These are phyloP conservation scores for Russula brevipes DNA, from an alignment of 768 basidiomycete genomes.

Conservation along the genomic window DNA sequence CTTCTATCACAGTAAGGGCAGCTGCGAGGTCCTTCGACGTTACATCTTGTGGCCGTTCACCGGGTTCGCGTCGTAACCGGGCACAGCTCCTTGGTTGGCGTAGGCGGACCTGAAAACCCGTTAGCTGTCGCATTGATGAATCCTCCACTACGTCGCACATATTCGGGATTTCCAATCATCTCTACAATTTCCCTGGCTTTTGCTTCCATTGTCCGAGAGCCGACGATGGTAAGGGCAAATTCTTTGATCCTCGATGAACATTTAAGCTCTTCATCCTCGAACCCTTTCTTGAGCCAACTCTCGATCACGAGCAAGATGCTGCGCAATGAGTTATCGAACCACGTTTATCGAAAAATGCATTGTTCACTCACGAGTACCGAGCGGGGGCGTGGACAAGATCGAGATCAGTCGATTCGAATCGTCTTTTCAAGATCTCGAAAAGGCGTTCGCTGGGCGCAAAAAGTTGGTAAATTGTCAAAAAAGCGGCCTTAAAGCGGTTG, in stretches of 20 bases:
- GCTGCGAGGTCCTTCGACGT: constrained; percentile 2
- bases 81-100: neutral
- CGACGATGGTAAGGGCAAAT: neutral
- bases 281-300: constrained; percentile 19
- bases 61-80: neutral
- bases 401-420: neutral
- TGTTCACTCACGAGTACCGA: constrained; percentile 10
- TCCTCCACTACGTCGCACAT: neutral
- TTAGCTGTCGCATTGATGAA: neutral
- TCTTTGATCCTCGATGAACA: constrained; percentile 8
- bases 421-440: constrained; percentile 11
- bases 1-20: constrained; percentile 15
- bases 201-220: constrained; percentile 8
- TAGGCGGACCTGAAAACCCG: constrained; percentile 1
- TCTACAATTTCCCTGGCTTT: constrained; percentile 2
- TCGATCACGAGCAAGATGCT: constrained; percentile 18
- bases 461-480: constrained; percentile 14
- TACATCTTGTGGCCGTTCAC: neutral
- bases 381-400: neutral
- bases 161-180: neutral
- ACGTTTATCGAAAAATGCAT: neutral
- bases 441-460: constrained; percentile 9
- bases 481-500: neutral
- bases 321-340: neutral
- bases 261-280: constrained; percentile 7